Evolutionary conservation across 257 asterid genomes (phyloP), one percentile per base, ranked within the genome.

Genomic region (Echium plantagineum): DNA sequence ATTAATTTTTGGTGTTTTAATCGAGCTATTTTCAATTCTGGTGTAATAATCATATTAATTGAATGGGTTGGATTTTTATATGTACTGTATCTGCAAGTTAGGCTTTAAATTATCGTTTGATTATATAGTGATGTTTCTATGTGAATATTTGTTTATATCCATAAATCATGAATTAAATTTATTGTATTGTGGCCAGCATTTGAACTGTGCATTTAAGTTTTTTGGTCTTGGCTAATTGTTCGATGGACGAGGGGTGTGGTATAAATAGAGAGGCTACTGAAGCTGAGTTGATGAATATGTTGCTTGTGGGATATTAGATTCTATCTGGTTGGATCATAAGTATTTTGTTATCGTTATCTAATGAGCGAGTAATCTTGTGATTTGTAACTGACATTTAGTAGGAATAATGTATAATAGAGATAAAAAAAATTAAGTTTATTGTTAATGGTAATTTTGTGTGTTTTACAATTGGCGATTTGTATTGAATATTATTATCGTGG

Each of bases 1-100:
- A 81, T 81, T 32, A 66, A 52, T 3, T 48, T 47, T 49, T 0
- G n/a, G 8, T 3, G 13, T 0, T 16, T 9, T 52, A 7, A 35
- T 12, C 1, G 49, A 42, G 15, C 4, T 42, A 42, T 42, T 42
- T 42, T 12, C 2, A 15, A 10, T 42, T 42, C 13, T 10, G 49
- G 49, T 42, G 16, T 9, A 42, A 12, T 1, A 42, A 42, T 1
- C 2, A 10, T 7, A 12, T 42, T 42, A 13, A 10, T 42, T 42
- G 49, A 42, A 42, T 10, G 2, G 13, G 49, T 42, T 12, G 46
- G 6, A 7, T 1, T 7, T 6, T 35, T 35, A 35, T 35, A 35
- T 35, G 46, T 35, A 24, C 26, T 24, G 26, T 24, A 9, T 7
- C 17, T 42, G 49, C 10, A 42, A 13, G 3, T 42, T 12, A 42